Evolutionary conservation across 139 green algal genomes (phyloP).

Genomic region (Tetraselmis chui): DNA sequence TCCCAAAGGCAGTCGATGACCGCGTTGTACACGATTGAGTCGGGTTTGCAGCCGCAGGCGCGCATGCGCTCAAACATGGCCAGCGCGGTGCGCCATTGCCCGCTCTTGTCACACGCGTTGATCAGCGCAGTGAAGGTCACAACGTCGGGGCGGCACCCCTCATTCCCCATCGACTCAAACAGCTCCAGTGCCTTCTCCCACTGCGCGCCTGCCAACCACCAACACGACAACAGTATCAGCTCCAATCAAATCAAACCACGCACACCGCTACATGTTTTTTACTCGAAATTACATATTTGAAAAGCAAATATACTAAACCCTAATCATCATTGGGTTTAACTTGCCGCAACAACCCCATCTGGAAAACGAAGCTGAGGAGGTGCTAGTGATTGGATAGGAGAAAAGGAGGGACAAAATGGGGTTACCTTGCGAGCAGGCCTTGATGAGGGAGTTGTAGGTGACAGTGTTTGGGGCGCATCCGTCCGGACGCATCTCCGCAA

Average conservation of each 20-base stretch:
- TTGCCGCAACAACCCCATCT: too few relatives aligned
- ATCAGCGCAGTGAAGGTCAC: conserved; percentile 66
- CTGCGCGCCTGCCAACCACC: conserved; percentile 44
- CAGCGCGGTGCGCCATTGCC: conserved; percentile 57
- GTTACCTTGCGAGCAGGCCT: conserved; percentile 43
- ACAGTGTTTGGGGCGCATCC: conserved; percentile 45
- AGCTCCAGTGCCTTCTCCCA: conserved; percentile 66
- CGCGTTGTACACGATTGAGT: conserved; percentile 81
- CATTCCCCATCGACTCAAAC: conserved; percentile 65
- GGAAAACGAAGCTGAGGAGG: too few relatives aligned
- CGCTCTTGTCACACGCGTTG: conserved; percentile 58
- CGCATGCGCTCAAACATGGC: conserved; percentile 50
- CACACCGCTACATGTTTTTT: too few relatives aligned
- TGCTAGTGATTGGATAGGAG: too few relatives aligned
- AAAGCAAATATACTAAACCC: too few relatives aligned
- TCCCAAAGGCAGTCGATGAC: conserved; percentile 73
- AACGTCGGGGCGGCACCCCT: conserved; percentile 67
- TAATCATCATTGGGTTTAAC: too few relatives aligned
- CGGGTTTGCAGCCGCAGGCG: conserved; percentile 45
- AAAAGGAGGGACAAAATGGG: too few relatives aligned
- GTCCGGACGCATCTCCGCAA: conserved; percentile 16
- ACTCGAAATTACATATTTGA: too few relatives aligned
- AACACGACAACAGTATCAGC: too few relatives aligned
- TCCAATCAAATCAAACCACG: too few relatives aligned
- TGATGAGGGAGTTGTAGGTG: conserved; percentile 55